These are phyloP conservation scores for Yamadazyma aaseri DNA, from an alignment of 1,139 yeast species.

Conservation along the genomic window DNA sequence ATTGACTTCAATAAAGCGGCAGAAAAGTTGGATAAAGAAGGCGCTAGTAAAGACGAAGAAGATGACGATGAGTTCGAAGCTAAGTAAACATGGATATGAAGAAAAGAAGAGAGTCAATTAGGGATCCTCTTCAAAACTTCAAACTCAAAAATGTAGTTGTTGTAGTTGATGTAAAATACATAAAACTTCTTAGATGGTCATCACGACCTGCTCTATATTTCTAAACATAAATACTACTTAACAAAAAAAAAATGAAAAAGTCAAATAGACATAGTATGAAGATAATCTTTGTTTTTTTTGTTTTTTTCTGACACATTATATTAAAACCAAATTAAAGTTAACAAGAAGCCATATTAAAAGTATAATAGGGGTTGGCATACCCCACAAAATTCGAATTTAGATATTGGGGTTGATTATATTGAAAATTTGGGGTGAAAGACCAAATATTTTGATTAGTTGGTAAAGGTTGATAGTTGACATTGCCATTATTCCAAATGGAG, in stretches of 20 bases:
- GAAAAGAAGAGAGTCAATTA: neutral
- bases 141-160: neutral
- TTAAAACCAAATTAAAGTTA: no score
- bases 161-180: neutral
- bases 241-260: conserved; percentile 12
- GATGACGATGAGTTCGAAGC: conserved; percentile 42
- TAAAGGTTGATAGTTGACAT: neutral
- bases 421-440: conserved; percentile 26
- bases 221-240: conserved; percentile 7
- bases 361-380: conserved; percentile 41
- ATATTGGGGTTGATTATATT: conserved; percentile 18
- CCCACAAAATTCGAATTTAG: conserved; percentile 29
- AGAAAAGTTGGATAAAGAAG: conserved; percentile 59
- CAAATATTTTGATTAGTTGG: conserved; percentile 14
- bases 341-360: conserved; percentile 35
- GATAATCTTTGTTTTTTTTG: conserved; percentile 1
- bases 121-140: neutral
- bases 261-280: conserved; percentile 1
- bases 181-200: neutral
- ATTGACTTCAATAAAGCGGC: conserved; percentile 89
- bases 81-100: no score
- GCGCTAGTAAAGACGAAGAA: conserved; percentile 45
- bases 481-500: conserved; percentile 22
- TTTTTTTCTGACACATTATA: neutral
- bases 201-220: conserved; percentile 3